A percentile compares a stretch with the other conserved stretches of the same genome.
Evolutionary conservation across 1,284 basidiomycete genomes (phyloP).

Genomic region (Filobasidium uniguttulatum): DNA sequence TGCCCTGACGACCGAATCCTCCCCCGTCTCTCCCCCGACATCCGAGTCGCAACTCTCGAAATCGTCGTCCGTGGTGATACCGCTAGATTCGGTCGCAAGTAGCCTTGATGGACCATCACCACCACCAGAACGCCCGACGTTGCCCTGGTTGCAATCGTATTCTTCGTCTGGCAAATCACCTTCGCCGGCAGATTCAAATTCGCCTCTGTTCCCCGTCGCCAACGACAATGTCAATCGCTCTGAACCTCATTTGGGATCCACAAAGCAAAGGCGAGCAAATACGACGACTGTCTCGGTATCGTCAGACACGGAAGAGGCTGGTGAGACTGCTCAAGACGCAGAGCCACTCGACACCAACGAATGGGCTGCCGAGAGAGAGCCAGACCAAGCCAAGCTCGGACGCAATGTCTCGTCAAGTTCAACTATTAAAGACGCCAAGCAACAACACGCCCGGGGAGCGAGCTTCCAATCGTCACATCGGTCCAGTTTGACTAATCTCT

Average conservation of each 20-base stretch:
- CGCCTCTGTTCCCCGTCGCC: no score
- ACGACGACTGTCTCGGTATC: not conserved
- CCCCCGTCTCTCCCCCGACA: no score
- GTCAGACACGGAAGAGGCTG: no score
- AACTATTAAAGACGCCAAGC: constrained; percentile 11
- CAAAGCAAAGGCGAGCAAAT: constrained; percentile 8
- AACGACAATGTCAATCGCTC: not conserved
- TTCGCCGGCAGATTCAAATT: not conserved
- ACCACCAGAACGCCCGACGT: constrained; percentile 13
- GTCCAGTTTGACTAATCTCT: constrained; percentile 35
- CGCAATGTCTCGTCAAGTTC: constrained; percentile 13
- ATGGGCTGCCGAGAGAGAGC: not conserved
- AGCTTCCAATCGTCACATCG: constrained; percentile 32
- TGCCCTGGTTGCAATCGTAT: not conserved
- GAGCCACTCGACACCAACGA: not conserved
- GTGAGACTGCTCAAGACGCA: not conserved
- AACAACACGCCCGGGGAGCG: constrained; percentile 28
- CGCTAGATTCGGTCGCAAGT: constrained; percentile 59
- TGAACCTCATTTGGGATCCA: constrained; percentile 11
- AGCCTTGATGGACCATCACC: constrained; percentile 48
- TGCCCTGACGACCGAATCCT: no score
- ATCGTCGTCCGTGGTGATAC: no score
- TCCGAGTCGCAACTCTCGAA: no score
- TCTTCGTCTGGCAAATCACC: not conserved
- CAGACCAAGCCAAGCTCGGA: constrained; percentile 5